phyloP scores from a whole-genome alignment of 345 rosid genomes.

The Physaria fendleri region DNA sequence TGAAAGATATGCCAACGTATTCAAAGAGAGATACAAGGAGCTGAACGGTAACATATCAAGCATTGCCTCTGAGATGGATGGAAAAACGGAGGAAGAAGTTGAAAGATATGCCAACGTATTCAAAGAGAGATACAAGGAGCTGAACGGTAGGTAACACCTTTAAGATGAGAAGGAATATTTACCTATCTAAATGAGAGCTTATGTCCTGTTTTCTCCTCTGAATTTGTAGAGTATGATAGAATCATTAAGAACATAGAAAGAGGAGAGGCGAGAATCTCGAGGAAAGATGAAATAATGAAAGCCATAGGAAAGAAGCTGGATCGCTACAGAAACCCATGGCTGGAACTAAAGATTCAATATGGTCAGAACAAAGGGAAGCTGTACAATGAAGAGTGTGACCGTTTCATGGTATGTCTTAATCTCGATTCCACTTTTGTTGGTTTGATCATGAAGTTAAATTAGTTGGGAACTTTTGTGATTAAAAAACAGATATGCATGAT shows the following conservation, averaged over 20 bases:
- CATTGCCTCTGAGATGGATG: too few relatives aligned
- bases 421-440: neutral
- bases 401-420: conserved; percentile 60
- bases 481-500: conserved; percentile 89
- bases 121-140: too few relatives aligned
- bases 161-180: neutral
- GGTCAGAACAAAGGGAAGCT: conserved; percentile 97
- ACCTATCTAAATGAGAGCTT: neutral
- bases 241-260: conserved; percentile 95
- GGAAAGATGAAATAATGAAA: conserved; percentile 98
- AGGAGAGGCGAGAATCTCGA: conserved; percentile 95
- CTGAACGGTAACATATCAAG: too few relatives aligned
- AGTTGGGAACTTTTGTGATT: neutral
- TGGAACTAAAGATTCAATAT: conserved; percentile 93
- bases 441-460: neutral
- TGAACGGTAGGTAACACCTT: conserved; percentile 40
- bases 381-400: conserved; percentile 96
- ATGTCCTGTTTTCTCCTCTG: neutral
- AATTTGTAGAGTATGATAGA: conserved; percentile 76
- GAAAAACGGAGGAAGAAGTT: too few relatives aligned
- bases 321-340: conserved; percentile 99
- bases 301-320: conserved; percentile 97
- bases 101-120: too few relatives aligned
- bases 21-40: conserved; percentile 92
- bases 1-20: conserved; percentile 84